Evolutionary conservation across 2,329 filamentous ascomycete genomes (phyloP).

Genomic region (Colletotrichum theobromicola): DNA sequence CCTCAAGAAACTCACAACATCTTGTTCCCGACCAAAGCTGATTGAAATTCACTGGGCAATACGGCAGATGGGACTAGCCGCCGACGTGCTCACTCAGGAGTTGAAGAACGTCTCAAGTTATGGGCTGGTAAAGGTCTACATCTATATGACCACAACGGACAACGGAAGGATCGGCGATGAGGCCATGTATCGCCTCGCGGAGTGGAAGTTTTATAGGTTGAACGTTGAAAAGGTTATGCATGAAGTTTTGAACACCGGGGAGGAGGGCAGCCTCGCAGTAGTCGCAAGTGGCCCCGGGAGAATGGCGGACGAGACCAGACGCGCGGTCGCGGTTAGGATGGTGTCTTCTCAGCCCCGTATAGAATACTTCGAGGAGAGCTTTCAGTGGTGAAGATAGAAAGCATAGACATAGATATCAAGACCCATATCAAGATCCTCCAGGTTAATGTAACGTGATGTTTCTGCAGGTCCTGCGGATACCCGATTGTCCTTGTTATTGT

Average conservation of each 20-base stretch:
- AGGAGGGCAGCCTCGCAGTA: constrained; percentile 38
- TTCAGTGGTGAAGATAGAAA: constrained; percentile 39
- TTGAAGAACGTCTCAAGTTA: constrained; percentile 31
- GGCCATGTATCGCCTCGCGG: constrained; percentile 11
- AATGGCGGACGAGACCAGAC: constrained; percentile 48
- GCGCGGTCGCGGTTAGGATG: constrained; percentile 35
- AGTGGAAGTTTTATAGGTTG: constrained; percentile 32
- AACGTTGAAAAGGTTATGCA: constrained; percentile 37
- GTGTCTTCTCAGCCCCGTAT: constrained; percentile 26
- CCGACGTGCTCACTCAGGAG: constrained; percentile 37
- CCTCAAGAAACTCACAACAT: constrained; percentile 30
- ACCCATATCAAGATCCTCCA: too few species aligned
- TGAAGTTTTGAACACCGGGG: constrained; percentile 24
- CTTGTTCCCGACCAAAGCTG: constrained; percentile 16
- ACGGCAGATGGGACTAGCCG: constrained; percentile 41
- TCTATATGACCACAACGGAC: constrained; percentile 37
- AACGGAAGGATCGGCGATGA: neutral
- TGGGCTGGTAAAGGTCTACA: constrained; percentile 35
- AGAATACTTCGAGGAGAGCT: constrained; percentile 51
- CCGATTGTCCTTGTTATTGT: neutral
- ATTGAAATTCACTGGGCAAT: constrained; percentile 49
- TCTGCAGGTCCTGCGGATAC: too few species aligned
- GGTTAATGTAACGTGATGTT: too few species aligned
- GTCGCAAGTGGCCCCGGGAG: constrained; percentile 48
- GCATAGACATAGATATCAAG: too few species aligned